Percentiles rank a stretch among this genome's conserved stretches.
Conservation (phyloP, 305 asterid species). For the Fraxinus latifolia region DNA sequence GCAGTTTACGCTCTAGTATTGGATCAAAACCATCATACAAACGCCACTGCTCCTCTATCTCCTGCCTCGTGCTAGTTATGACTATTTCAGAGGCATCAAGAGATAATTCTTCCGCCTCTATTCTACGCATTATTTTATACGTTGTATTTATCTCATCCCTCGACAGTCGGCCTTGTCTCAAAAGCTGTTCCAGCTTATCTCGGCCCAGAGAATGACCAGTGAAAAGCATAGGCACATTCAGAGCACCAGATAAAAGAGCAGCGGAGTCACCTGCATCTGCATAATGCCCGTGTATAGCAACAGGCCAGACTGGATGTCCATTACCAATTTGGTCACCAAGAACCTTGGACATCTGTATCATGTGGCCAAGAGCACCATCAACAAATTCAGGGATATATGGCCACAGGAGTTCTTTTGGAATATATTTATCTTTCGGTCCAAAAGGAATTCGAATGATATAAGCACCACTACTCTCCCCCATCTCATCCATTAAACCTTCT, state of each 20-base stretch:
- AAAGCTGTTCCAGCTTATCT: conserved; percentile 94
- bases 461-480: conserved; percentile 98
- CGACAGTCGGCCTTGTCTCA: conserved; percentile 82
- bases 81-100: conserved; percentile 92
- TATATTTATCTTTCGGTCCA: conserved; percentile 89
- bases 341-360: conserved; percentile 90
- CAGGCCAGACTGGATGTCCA: conserved; percentile 91
- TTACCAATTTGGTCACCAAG: conserved; percentile 92
- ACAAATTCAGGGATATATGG: conserved; percentile 96
- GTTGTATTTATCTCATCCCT: conserved; percentile 91
- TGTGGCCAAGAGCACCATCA: conserved; percentile 91
- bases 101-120: conserved; percentile 93
- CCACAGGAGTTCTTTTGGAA: conserved; percentile 91
- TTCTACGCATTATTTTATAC: conserved; percentile 93
- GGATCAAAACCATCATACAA: conserved; percentile 98
- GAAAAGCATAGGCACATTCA: conserved; percentile 96
- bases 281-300: conserved; percentile 96
- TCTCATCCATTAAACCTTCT: conserved; percentile 64
- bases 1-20: conserved; percentile 80
- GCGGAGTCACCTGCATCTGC: conserved; percentile 99
- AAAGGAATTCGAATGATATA: conserved; percentile 92
- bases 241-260: conserved; percentile 87
- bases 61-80: conserved; percentile 95
- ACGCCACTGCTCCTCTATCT: conserved; percentile 99
- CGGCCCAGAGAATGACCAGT: conserved; percentile 99